Base-by-base conservation (phyloP, 2,329 filamentous ascomycete species). In the Alternaria viburni region DNA sequence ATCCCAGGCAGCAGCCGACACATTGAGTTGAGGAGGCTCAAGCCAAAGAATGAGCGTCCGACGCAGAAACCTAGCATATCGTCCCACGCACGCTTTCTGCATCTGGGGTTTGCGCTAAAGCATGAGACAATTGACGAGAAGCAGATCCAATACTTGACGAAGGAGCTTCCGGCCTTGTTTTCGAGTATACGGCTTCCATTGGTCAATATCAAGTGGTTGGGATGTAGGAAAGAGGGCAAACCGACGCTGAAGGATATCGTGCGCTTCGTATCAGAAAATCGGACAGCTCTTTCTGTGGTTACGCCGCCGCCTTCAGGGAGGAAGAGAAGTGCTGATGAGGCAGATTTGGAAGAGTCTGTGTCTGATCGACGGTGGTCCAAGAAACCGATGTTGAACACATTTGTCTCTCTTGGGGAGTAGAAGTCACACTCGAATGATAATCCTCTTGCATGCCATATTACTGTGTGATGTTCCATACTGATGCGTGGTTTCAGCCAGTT, bases 21-120 rank as follows among this genome's bases (percentile, higher is more conserved):
- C 30, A 63, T 63, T 36, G 47, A 44, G 2, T 41, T 63, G 13
- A 49, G 61, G 10, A 54, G 15, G 32, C 32, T 63, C 17, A 63
- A 59, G n/a, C 49, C 49, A 30, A 25, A 26, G 41, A 21, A 59
- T 21, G 36, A 59, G 49, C 50, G 50, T 15, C 50, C 43, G 13
- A 19, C 21, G 23, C n/a, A 15, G n/a, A 59, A 15, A 9, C 17
- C 46, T 13, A 43, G 26, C 21, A 54, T 57, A 15, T 17, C 45
- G n/a, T 25, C 44, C 9, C 49, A 55, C 45, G 30, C 54, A 23
- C 55, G 50, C 11, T 63, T 59, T 41, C 26, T 63, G n/a, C 49
- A 59, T 25, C 56, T 59, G 15, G 56, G 56, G 10, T 59, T 63
- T 8, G 49, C 51, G 10, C 55, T 63, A 3, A 43, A 47, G 13